A percentile compares a stretch with the other conserved stretches of the same genome.
Conservation (phyloP, 2,329 filamentous ascomycete genomes). For the Trichoderma atroviride region DNA sequence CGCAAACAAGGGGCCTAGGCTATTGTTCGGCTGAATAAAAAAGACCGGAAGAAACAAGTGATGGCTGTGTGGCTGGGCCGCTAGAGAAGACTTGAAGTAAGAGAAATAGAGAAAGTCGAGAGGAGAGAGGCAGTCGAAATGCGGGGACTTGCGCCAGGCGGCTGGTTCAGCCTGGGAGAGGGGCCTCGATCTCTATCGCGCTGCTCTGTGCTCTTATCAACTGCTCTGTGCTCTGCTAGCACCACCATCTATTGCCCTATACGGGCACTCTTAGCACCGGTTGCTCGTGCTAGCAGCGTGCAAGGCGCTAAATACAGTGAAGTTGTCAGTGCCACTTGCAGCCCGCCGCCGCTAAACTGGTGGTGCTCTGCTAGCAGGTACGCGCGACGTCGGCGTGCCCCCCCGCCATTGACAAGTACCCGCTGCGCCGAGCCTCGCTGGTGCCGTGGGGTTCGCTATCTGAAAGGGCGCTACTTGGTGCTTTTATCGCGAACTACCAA, state of each 20-base stretch:
- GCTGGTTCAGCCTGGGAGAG: slow-evolving; percentile 6
- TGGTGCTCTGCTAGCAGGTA: not conserved
- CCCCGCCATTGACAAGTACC: slow-evolving; percentile 6
- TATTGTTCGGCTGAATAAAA: not conserved
- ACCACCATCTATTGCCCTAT: slow-evolving; percentile 5
- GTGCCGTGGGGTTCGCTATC: slow-evolving; percentile 6
- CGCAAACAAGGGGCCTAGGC: not conserved
- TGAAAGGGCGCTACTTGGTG: not conserved
- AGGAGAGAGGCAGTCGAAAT: not conserved
- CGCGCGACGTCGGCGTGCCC: not conserved
- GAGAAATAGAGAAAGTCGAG: not conserved
- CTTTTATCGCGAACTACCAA: slow-evolving; percentile 9
- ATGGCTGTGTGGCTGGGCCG: not conserved
- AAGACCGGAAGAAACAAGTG: not conserved
- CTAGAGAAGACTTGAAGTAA: not conserved
- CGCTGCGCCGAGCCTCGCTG: slow-evolving; percentile 15
- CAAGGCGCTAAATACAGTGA: not conserved
- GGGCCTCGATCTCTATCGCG: not conserved
- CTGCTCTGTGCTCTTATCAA: slow-evolving; percentile 2
- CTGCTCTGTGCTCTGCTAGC: not conserved
- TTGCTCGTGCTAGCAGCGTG: not conserved
- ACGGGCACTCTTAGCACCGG: not conserved
- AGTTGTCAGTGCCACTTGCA: slow-evolving; percentile 6
- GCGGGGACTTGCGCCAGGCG: slow-evolving; percentile 11
- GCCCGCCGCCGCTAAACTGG: not conserved